Evolutionary conservation across 176 grass and related monocot genomes (phyloP), one percentile per base, ranked within the genome.

Genomic region (Zoysia japonica): DNA sequence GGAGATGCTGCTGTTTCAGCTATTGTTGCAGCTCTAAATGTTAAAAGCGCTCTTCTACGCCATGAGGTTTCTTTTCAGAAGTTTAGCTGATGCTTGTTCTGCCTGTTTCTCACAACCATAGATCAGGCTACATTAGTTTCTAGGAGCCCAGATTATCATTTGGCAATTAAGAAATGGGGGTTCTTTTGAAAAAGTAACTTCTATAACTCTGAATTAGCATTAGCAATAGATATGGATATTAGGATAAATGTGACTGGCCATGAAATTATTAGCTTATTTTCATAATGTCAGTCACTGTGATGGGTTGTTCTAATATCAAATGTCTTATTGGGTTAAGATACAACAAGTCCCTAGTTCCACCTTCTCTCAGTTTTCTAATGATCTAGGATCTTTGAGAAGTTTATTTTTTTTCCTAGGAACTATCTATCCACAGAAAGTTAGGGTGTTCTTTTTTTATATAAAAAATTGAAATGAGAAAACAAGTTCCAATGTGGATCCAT

Each of bases 11-110:
- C 90, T 81, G 72, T 95, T 79, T 82, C 79, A 82, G 90, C 92
- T 68, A 89, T 98, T 36, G 59, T 98, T 79, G 89, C 90, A 51
- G 82, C 91, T 60, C 84, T 98, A 40, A 49, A 75, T 79, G 84
- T 89, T 63, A 87, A 82, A 80, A 98, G 96, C 84, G 90, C 90
- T 35, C 90, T 98, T 84, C 71, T 98, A 61, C 84, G 88, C 20
- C 95, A 98, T 50, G 95, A 98, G 96, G 96, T 98, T 45, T 81
- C 49, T 57, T 80, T 55, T 57, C 75, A 10, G 71, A 85, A 85
- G 37, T 60, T 77, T 20, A 35, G 40, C 51, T 46, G 45, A 62
- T 39, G 42, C 38, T 2, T 78, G 43, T 75, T 71, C 49, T 16
- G 13, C 62, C 11, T 40, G 16, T 47, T 62, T 45, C 15, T 3